Conservation (phyloP, 1,139 yeast species). For the Yamadazyma buinensis region DNA sequence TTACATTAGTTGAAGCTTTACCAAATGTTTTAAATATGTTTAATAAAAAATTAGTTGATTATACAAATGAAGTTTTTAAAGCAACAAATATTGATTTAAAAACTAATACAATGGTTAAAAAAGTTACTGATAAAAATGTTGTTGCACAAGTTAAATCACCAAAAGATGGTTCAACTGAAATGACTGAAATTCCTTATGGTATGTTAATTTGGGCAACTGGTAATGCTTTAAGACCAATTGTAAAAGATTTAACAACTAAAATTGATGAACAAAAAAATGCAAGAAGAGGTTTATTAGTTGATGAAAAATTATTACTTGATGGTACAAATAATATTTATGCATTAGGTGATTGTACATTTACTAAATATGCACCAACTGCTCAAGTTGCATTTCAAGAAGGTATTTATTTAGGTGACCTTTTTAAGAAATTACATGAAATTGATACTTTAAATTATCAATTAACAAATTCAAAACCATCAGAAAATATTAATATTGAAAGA, state of each 20-base stretch:
- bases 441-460: slow-evolving; percentile 52
- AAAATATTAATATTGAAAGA: slow-evolving; percentile 36
- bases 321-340: slow-evolving; percentile 87
- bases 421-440: slow-evolving; percentile 65
- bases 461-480: slow-evolving; percentile 20
- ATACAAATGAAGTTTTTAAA: slow-evolving; percentile 77
- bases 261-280: slow-evolving; percentile 83
- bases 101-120: slow-evolving; percentile 85
- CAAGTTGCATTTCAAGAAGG: slow-evolving; percentile 98
- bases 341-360: slow-evolving; percentile 90
- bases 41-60: slow-evolving; percentile 76
- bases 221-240: slow-evolving; percentile 81
- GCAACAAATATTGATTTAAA: slow-evolving; percentile 74
- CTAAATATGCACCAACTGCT: slow-evolving; percentile 92
- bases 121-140: slow-evolving; percentile 66
- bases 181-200: slow-evolving; percentile 75
- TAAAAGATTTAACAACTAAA: slow-evolving; percentile 61
- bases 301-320: slow-evolving; percentile 76
- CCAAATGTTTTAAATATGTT: slow-evolving; percentile 89
- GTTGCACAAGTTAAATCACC: slow-evolving; percentile 67
- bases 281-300: slow-evolving; percentile 83
- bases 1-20: slow-evolving; percentile 84
- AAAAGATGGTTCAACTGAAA: slow-evolving; percentile 53
- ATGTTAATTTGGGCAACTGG: slow-evolving; percentile 97
- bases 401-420: slow-evolving; percentile 67